Evolutionary conservation across 768 basidiomycete species (phyloP).

Genomic region (Boletus edulis): DNA sequence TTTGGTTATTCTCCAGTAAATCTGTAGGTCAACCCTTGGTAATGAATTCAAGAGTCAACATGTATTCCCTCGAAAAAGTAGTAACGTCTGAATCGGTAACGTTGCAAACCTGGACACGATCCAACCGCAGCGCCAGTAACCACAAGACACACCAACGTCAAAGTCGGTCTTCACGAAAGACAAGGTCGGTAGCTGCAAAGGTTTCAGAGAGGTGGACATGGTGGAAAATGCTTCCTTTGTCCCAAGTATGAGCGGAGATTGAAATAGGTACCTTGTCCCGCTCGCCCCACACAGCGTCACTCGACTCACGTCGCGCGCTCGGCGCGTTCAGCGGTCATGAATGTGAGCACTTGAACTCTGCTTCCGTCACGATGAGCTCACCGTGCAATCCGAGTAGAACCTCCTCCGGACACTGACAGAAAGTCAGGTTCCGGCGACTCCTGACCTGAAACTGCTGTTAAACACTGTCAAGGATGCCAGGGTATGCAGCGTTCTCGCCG

Average conservation of each 20-base stretch:
- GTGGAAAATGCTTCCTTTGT: neutral
- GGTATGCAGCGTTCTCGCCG: slow-evolving; percentile 49
- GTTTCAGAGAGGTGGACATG: no score
- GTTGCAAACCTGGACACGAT: no score
- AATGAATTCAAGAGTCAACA: no score
- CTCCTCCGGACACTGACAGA: slow-evolving; percentile 85
- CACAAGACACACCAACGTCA: no score
- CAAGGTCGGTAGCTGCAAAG: no score
- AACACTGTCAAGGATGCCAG: slow-evolving; percentile 84
- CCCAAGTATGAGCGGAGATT: slow-evolving; percentile 25
- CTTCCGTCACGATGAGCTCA: neutral
- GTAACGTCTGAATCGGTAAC: neutral
- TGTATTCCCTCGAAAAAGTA: neutral
- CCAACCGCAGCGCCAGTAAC: no score
- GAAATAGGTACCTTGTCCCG: slow-evolving; percentile 30
- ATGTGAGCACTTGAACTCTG: slow-evolving; percentile 9
- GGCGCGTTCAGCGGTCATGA: slow-evolving; percentile 29
- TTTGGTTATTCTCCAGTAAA: neutral
- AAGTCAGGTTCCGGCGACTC: slow-evolving; percentile 61
- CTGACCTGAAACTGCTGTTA: slow-evolving; percentile 79
- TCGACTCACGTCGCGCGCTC: slow-evolving; percentile 24
- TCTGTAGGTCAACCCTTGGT: neutral
- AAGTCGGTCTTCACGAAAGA: no score
- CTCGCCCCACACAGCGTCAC: slow-evolving; percentile 33
- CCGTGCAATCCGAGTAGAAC: slow-evolving; percentile 50